Base-by-base conservation (phyloP, 176 grass and related monocot genomes). In the Bothriochloa decipiens region DNA sequence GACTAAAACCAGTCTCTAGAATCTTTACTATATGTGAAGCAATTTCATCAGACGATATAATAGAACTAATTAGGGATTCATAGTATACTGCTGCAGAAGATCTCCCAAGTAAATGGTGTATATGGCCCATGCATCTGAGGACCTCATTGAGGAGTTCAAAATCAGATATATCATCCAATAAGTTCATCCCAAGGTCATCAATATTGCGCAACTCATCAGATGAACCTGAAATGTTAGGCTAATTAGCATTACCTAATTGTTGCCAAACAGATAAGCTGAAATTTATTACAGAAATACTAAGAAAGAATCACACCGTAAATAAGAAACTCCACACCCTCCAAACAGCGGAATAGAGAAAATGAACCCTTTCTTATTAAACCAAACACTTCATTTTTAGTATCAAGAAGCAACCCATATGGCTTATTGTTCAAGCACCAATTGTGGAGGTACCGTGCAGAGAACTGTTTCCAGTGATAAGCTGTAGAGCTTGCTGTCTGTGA, bases 281-380 rank as follows among this genome's bases (percentile, higher is more conserved):
- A 61, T 40, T 67, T 33, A 86, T 25, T 68, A 27, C 17, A 20
- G 10, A 78, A 90, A 81, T 49, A 86, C 67, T 73, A 66, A 57
- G 16, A 68, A 35, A 91, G 68, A 83, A 86, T 82, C 84, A 81
- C 77, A 95, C 92, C 93, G 81, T 93, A 93, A 78, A 91, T 92
- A 87, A 98, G 89, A 46, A 90, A 77, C 65, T 98, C 96, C 76
- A 84, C 76, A 27, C 76, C 84, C 77, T 92, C 96, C 77, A 93
- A 90, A 89, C 85, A 89, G 83, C 96, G 92, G 69, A 98, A 93
- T 40, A 95, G 88, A 83, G 96, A 98, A 85, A 98, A 47, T 50
- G 93, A 95, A 46, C 82, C 70, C 80, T 98, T 98, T 82, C 96
- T 91, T 72, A 98, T 93, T 85, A 98, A 90, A 86, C 96, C 96